Conservation (phyloP, 2,329 filamentous ascomycete genomes). For the Fusarium ambrosium region DNA sequence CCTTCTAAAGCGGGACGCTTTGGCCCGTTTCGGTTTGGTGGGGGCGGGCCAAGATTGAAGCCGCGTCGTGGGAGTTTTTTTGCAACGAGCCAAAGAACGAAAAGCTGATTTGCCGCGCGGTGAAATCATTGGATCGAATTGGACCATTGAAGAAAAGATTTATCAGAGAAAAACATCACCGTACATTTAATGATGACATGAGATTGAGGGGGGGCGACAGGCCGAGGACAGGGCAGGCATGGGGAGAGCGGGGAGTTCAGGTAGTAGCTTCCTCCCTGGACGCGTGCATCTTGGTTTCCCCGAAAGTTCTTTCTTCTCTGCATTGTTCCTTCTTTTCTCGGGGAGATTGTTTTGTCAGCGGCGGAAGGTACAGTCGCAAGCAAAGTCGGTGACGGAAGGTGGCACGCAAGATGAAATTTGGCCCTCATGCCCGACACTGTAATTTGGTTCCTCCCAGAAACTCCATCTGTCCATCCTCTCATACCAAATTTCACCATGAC, state of each 20-base stretch:
- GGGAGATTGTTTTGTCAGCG: constrained; percentile 19
- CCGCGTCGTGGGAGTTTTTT: constrained; percentile 13
- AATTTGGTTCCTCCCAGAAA: neutral
- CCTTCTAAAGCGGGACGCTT: constrained; percentile 25
- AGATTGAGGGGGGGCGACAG: neutral
- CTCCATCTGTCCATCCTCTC: neutral
- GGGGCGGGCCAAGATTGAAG: constrained; percentile 11
- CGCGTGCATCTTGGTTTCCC: neutral
- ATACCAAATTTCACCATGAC: neutral
- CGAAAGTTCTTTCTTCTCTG: constrained; percentile 25
- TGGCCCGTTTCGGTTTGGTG: constrained; percentile 24
- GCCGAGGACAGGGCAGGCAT: neutral
- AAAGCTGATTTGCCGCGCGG: constrained; percentile 4
- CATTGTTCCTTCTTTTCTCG: constrained; percentile 22
- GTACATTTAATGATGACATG: constrained; percentile 7
- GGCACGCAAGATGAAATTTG: neutral
- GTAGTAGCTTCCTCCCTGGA: constrained; percentile 11
- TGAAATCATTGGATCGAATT: constrained; percentile 32
- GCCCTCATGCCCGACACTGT: neutral
- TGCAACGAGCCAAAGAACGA: constrained; percentile 8
- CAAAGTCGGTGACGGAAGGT: neutral
- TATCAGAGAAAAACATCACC: constrained; percentile 2
- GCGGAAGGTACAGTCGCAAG: too few relatives aligned
- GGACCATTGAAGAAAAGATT: constrained; percentile 20
- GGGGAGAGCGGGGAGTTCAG: constrained; percentile 36